A percentile compares a stretch with the other conserved stretches of the same genome.
These are phyloP conservation scores for Erysimum cheiranthoides DNA, from an alignment of 345 rosid genomes.

Conservation along the genomic window DNA sequence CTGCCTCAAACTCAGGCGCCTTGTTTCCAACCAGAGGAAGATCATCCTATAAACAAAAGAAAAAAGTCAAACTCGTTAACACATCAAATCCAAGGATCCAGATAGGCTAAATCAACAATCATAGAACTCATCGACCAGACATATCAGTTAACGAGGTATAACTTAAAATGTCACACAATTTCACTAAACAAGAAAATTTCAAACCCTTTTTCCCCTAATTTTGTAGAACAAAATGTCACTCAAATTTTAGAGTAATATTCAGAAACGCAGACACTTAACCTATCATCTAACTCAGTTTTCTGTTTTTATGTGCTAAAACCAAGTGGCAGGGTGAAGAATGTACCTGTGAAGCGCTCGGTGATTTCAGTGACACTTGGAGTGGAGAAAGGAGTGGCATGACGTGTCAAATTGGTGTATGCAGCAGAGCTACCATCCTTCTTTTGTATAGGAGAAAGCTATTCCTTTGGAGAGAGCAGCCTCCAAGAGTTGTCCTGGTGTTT, in stretches of 20 bases:
- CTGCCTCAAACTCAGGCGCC: slow-evolving; percentile 95
- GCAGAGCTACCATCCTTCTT: slow-evolving; percentile 35
- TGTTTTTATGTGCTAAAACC: neutral
- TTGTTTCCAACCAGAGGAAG: slow-evolving; percentile 82
- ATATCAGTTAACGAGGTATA: slow-evolving; percentile 6
- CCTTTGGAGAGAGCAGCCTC: slow-evolving; percentile 94
- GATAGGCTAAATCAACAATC: neutral
- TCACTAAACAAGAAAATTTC: neutral
- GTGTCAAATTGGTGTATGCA: slow-evolving; percentile 64
- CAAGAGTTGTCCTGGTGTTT: slow-evolving; percentile 91
- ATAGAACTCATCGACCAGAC: neutral
- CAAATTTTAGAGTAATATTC: slow-evolving; percentile 9
- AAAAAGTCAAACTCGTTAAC: neutral
- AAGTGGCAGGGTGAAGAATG: neutral
- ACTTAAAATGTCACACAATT: neutral
- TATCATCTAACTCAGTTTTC: neutral
- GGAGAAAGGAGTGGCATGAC: slow-evolving; percentile 88
- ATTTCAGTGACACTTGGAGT: slow-evolving; percentile 71
- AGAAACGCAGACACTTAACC: slow-evolving; percentile 6
- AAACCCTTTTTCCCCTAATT: neutral
- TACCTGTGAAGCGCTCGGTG: slow-evolving; percentile 88
- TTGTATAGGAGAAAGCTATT: slow-evolving; percentile 64
- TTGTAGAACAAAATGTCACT: slow-evolving; percentile 7
- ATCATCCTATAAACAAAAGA: slow-evolving; percentile 56
- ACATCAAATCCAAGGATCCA: slow-evolving; percentile 1